A percentile compares a stretch with the other conserved stretches of the same genome.
These are phyloP conservation scores for Syzygium oleosum DNA, from an alignment of 345 rosid species.

Conservation along the genomic window DNA sequence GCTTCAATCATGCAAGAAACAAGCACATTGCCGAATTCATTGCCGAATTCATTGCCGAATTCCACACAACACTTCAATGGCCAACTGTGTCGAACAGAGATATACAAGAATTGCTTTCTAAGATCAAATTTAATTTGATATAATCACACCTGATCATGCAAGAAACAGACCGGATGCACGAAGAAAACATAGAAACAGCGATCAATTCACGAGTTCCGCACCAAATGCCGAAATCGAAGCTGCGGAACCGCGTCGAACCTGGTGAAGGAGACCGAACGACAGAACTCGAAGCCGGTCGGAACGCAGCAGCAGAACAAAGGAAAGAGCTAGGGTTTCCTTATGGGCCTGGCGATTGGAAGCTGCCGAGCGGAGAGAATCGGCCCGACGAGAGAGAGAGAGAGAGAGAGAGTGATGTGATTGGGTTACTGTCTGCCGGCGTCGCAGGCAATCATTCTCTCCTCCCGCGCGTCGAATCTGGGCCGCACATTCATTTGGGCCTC, in stretches of 20 bases:
- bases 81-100: not conserved
- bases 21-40: not conserved
- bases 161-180: not conserved
- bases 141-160: not conserved
- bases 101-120: not conserved
- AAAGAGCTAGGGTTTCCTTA: not conserved
- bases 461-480: no score
- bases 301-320: not conserved
- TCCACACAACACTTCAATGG: not conserved
- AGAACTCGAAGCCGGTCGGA: not conserved
- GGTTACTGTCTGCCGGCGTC: not conserved
- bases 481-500: not conserved
- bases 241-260: not conserved
- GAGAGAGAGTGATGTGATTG: not conserved
- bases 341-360: not conserved
- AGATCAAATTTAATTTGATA: not conserved
- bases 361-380: not conserved
- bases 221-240: not conserved
- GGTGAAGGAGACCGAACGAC: not conserved
- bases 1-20: not conserved
- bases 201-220: rapidly evolving
- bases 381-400: not conserved
- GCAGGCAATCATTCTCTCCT: not conserved
- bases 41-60: not conserved
- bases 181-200: not conserved